Base-by-base conservation (phyloP, 2,329 filamentous ascomycete genomes). In the Colletotrichum scovillei region DNA sequence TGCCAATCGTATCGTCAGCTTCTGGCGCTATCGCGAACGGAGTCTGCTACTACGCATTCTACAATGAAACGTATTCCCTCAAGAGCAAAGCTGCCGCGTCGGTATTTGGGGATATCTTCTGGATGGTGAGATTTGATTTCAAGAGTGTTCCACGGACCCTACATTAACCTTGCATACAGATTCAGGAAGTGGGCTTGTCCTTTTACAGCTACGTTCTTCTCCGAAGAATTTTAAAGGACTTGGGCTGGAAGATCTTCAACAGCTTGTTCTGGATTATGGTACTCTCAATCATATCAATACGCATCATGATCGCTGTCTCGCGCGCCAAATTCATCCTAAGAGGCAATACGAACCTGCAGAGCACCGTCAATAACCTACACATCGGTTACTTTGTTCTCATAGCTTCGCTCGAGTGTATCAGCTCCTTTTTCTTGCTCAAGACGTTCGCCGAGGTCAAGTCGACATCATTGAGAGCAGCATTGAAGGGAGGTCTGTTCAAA, bases 221-320 rank as follows among this genome's bases (percentile, higher is more conserved):
- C 0, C 85, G 82, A 19, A 84, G 86, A 32, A 84, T 89, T n/a
- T 80, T 90, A 0, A 84, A 84, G 69, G 84, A 86, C 63, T 76
- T 75, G n/a, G 77, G 77, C 19, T 79, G 80, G 74, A 79, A 82
- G 2, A 80, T 87, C 4, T 90, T 90, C 72, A 83, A 86, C 52
- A 78, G 79, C 4, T 84, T 92, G 5, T 88, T 92, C 75, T 92
- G 90, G 74, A 86, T 86, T 4, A 89, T 92, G 74, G 81, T 92
- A 46, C 81, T 86, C 1, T 81, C 89, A 11, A 88, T 91, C 49
- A 78, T 81, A 2, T 80, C 86, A 0, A 85, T 91, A 52, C 86
- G 89, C 58, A 77, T 86, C 11, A 74, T 78, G 16, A 85, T 86
- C 53, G 77, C 81, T 14, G 75, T 78, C 4, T 76, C 78, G 1